Evolutionary conservation across 176 grass and related monocot genomes (phyloP).

Genomic region (Triticum aestivum): DNA sequence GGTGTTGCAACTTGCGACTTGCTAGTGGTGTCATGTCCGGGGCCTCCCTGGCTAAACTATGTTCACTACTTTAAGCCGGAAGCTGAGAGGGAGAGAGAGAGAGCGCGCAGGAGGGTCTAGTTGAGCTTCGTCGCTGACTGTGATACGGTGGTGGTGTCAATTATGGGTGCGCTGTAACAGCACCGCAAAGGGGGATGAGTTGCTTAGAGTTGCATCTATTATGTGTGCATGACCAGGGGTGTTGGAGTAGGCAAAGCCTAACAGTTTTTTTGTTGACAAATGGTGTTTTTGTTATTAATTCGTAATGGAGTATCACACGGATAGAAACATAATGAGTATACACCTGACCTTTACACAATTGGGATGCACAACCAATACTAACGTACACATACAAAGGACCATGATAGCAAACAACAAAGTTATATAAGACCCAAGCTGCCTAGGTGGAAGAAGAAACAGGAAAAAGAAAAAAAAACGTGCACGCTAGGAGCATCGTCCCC

Average conservation of each 20-base stretch:
- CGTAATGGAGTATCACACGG: too few species aligned
- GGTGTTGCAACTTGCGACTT: neutral
- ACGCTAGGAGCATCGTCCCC: too few species aligned
- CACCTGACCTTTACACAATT: too few species aligned
- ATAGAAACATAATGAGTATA: too few species aligned
- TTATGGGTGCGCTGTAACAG: constrained; percentile 5
- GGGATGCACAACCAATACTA: too few species aligned
- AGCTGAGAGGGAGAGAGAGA: neutral
- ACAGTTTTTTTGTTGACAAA: neutral
- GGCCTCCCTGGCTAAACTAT: neutral
- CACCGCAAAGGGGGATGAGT: neutral
- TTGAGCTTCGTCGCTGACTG: neutral
- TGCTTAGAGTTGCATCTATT: neutral
- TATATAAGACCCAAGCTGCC: too few species aligned
- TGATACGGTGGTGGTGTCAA: neutral
- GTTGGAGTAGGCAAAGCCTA: neutral
- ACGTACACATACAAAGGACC: too few species aligned
- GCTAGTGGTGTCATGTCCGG: constrained; percentile 2
- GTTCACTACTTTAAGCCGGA: constrained; percentile 2
- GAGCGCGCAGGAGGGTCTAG: neutral
- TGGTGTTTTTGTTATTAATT: neutral
- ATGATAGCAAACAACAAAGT: too few species aligned
- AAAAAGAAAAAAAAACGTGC: too few species aligned
- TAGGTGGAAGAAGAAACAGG: too few species aligned
- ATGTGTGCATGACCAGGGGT: neutral